phyloP scores from a whole-genome alignment of 805 yeast genomes.

The Lipomyces sp. region DNA sequence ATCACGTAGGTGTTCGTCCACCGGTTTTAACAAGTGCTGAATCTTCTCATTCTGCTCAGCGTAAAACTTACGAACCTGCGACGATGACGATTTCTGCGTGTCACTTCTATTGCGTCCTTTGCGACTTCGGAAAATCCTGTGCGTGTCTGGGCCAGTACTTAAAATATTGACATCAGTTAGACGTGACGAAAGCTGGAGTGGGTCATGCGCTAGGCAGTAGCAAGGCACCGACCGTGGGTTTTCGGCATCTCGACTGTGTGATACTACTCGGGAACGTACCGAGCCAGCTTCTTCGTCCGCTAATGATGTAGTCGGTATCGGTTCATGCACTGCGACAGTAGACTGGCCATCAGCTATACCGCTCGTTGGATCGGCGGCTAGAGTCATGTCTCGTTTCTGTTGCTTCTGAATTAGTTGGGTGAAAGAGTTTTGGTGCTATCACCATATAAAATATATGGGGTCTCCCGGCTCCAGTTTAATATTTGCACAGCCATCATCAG shows the following conservation, averaged over 20 bases:
- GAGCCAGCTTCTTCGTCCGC: not conserved
- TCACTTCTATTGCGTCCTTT: not conserved
- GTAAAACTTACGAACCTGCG: conserved; percentile 16
- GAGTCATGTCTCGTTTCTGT: too few species aligned
- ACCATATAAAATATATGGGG: too few species aligned
- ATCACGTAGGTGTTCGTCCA: conserved; percentile 20
- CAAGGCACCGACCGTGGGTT: not conserved
- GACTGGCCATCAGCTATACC: not conserved
- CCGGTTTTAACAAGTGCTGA: conserved; percentile 21
- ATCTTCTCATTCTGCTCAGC: conserved; percentile 24
- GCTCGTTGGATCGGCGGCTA: too few species aligned
- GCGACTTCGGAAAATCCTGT: conserved; percentile 4
- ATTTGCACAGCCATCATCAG: too few species aligned
- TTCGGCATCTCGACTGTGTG: conserved; percentile 6
- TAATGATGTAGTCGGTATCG: not conserved
- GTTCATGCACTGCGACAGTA: not conserved
- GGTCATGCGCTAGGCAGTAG: conserved; percentile 1
- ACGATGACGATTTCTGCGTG: not conserved
- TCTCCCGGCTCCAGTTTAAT: too few species aligned
- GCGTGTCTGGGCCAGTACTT: not conserved
- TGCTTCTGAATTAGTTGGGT: too few species aligned
- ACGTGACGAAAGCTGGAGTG: conserved; percentile 10
- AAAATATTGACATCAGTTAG: conserved; percentile 2
- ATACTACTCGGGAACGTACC: not conserved
- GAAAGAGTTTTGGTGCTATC: too few species aligned